Conservation (phyloP, 2,329 filamentous ascomycete species). For the Colletotrichum sp. region DNA sequence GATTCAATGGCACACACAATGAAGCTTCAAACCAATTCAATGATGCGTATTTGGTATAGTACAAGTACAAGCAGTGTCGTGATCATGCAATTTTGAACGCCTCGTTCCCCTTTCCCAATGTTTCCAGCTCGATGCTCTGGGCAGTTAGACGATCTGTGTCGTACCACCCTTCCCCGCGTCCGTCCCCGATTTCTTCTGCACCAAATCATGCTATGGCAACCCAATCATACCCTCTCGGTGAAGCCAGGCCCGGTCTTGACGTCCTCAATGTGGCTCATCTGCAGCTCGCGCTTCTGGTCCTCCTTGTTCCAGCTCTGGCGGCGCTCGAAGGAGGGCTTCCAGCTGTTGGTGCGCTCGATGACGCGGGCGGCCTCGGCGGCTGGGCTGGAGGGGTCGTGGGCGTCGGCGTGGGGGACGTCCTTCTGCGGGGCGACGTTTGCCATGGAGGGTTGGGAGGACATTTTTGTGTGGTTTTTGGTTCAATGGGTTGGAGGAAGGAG, state of each 20-base stretch:
- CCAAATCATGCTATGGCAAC: not conserved
- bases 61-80: not conserved
- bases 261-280: conserved; percentile 47
- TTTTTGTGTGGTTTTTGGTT: not conserved
- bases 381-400: not conserved
- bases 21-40: not conserved
- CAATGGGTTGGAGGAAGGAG: not conserved
- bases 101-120: not conserved
- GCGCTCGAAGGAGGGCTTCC: conserved; percentile 51
- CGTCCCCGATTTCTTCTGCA: not conserved
- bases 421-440: not conserved
- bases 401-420: not conserved
- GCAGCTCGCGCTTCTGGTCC: conserved; percentile 57
- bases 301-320: conserved; percentile 59
- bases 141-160: not conserved
- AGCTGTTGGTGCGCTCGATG: conserved; percentile 40
- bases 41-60: not conserved
- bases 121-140: not conserved
- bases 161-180: too few relatives aligned
- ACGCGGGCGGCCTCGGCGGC: conserved; percentile 34
- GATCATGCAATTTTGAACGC: conserved; percentile 1
- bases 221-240: conserved; percentile 36
- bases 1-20: not conserved
- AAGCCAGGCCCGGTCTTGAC: conserved; percentile 46
- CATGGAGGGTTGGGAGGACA: not conserved